phyloP scores from a whole-genome alignment of 192 early-diverging fungal species.

The Umbelopsis vinacea region DNA sequence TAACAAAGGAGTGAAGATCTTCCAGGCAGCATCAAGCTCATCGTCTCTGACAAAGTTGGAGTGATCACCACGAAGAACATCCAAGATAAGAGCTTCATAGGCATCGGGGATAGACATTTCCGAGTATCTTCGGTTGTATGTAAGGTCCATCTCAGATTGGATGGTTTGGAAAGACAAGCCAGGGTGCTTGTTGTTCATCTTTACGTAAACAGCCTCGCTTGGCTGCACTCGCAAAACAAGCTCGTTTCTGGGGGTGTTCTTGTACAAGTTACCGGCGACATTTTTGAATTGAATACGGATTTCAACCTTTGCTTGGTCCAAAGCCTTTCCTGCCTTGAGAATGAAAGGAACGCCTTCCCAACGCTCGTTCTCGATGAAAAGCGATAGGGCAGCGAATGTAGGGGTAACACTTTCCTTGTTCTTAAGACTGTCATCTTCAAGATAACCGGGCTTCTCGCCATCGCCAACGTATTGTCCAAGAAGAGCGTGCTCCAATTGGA shows the following conservation, averaged over 20 bases:
- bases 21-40: slow-evolving; percentile 96
- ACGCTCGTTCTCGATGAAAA: slow-evolving; percentile 92
- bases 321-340: slow-evolving; percentile 86
- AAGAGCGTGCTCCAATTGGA: slow-evolving; percentile 79
- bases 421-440: slow-evolving; percentile 85
- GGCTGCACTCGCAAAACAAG: slow-evolving; percentile 95
- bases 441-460: slow-evolving; percentile 84
- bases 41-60: slow-evolving; percentile 94
- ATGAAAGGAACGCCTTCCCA: slow-evolving; percentile 93
- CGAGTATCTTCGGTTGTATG: slow-evolving; percentile 88
- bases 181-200: slow-evolving; percentile 94
- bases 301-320: slow-evolving; percentile 89
- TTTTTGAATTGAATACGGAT: slow-evolving; percentile 95
- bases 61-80: slow-evolving; percentile 90
- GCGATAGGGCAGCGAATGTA: slow-evolving; percentile 89
- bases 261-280: slow-evolving; percentile 73
- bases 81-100: slow-evolving; percentile 93
- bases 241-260: slow-evolving; percentile 84
- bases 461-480: slow-evolving; percentile 91
- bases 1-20: slow-evolving; percentile 95
- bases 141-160: slow-evolving; percentile 95
- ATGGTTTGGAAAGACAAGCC: slow-evolving; percentile 85
- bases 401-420: slow-evolving; percentile 84
- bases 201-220: slow-evolving; percentile 94
- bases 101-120: slow-evolving; percentile 94